Evolutionary conservation across 305 asterid genomes (phyloP).

Genomic region (Withania somnifera): DNA sequence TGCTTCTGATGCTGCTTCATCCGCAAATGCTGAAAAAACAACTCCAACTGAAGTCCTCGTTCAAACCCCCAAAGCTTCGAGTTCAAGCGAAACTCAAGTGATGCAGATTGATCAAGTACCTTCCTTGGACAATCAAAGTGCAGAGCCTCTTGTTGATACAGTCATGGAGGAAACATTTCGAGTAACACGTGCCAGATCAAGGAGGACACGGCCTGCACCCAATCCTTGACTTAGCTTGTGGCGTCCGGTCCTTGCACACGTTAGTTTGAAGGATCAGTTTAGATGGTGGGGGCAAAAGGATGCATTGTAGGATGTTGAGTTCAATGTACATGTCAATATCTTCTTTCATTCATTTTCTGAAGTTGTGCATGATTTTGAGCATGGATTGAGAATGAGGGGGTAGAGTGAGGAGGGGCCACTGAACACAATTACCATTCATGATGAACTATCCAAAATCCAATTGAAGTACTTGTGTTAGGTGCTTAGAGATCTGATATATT

Average conservation of each 20-base stretch:
- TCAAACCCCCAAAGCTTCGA: conserved; percentile 1
- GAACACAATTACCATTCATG: background rate
- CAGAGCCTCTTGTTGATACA: conserved; percentile 1
- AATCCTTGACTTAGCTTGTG: background rate
- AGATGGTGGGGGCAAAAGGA: background rate
- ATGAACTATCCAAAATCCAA: background rate
- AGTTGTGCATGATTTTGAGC: background rate
- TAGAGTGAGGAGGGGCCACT: background rate
- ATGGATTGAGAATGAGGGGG: background rate
- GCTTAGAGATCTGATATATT: background rate
- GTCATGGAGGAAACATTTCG: conserved; percentile 1
- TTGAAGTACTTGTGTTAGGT: background rate
- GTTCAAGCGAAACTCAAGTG: background rate
- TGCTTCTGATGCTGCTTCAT: background rate
- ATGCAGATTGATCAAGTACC: conserved; percentile 2
- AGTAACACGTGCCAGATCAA: conserved; percentile 10
- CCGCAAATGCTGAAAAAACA: background rate
- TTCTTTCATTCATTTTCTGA: background rate
- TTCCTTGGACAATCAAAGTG: background rate
- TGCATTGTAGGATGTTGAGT: background rate
- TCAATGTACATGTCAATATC: background rate
- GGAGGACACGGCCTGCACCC: conserved; percentile 4
- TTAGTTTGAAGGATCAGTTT: too few relatives aligned
- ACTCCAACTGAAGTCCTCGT: background rate
- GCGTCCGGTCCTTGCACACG: too few relatives aligned